A percentile compares a stretch with the other conserved stretches of the same genome.
These are phyloP conservation scores for Ramalina intermedia DNA, from an alignment of 495 filamentous ascomycete genomes.

Conservation along the genomic window DNA sequence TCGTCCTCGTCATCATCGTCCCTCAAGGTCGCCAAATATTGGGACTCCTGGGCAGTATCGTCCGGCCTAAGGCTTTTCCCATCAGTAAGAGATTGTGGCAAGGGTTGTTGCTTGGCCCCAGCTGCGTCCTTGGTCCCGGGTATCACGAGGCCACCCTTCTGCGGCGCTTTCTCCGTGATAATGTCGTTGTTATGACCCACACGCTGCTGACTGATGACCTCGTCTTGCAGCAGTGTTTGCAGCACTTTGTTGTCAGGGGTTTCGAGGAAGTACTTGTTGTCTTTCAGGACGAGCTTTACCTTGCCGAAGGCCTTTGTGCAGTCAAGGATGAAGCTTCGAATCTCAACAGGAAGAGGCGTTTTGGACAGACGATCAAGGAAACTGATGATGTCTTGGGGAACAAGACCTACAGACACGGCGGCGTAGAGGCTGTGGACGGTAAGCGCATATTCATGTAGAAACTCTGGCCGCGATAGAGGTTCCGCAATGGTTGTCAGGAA, in stretches of 20 bases:
- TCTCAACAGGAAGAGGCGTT: slow-evolving; percentile 63
- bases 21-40: slow-evolving; percentile 45
- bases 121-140: slow-evolving; percentile 89
- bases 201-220: slow-evolving; percentile 48
- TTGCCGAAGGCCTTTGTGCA: slow-evolving; percentile 88
- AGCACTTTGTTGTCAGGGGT: slow-evolving; percentile 74
- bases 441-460: slow-evolving; percentile 84
- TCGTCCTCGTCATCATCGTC: slow-evolving; percentile 88
- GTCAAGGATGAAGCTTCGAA: slow-evolving; percentile 63
- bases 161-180: slow-evolving; percentile 66
- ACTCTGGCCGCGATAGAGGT: slow-evolving; percentile 72
- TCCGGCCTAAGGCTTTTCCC: slow-evolving; percentile 15
- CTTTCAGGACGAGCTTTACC: slow-evolving; percentile 85
- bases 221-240: slow-evolving; percentile 64
- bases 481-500: slow-evolving; percentile 94
- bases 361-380: slow-evolving; percentile 80
- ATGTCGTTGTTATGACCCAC: slow-evolving; percentile 54
- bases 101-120: slow-evolving; percentile 52
- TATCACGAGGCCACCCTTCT: slow-evolving; percentile 82
- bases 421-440: slow-evolving; percentile 89
- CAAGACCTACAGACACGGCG: slow-evolving; percentile 80
- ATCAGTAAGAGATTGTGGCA: slow-evolving; percentile 29
- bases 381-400: slow-evolving; percentile 76
- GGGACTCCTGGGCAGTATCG: slow-evolving; percentile 30
- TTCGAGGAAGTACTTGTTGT: slow-evolving; percentile 89